Base-by-base conservation (phyloP, 805 yeast genomes). In the Kockiozyma suomiensis region DNA sequence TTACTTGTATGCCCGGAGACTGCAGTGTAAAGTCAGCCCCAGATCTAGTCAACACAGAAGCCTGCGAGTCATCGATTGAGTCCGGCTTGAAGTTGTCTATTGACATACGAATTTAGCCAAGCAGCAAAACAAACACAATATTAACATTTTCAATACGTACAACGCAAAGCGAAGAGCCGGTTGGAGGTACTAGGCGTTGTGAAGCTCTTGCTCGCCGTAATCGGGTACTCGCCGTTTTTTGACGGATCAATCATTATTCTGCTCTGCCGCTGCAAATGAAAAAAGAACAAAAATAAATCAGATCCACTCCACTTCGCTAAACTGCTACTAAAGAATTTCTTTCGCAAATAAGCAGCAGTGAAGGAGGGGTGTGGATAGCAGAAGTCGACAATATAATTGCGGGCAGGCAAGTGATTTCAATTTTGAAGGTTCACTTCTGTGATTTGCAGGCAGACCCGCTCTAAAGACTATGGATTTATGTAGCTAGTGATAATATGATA, bases 51-150 rank as follows among this genome's bases (percentile, higher is more conserved):
- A 67, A 28, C 8, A 35, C 35, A 12, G 69, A 49, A 7, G 61
- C 50, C 40, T 59, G 51, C 15, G 51, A 12, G 35, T 52, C 58
- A 38, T 67, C 68, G 10, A 67, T 47, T 7, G 69, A 67, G 33
- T 66, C 69, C 4, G 69, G 69, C 41, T 64, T 61, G 54, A 67
- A 67, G 15, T 58, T 48, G 48, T 67, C 68, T 65, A 35, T n/a
- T 15, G n/a, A 17, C 2, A 2, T 7, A 17, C n/a, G 4, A 38
- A 17, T 38, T 38, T 4, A 15, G n/a, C n/a, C 19, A n/a, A 1
- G 13, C 42, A 4, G 40, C 7, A 5, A 33, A 26, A 17, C 10
- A 8, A 52, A 30, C 28, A 17, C 51, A 15, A 28, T 25, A 8
- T 28, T 10, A 19, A 2, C n/a, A 28, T 7, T 6, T 2, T 21